Evolutionary conservation across 1,139 yeast genomes (phyloP), one percentile per base, ranked within the genome.

Genomic region (Kodamaea derodonti): DNA sequence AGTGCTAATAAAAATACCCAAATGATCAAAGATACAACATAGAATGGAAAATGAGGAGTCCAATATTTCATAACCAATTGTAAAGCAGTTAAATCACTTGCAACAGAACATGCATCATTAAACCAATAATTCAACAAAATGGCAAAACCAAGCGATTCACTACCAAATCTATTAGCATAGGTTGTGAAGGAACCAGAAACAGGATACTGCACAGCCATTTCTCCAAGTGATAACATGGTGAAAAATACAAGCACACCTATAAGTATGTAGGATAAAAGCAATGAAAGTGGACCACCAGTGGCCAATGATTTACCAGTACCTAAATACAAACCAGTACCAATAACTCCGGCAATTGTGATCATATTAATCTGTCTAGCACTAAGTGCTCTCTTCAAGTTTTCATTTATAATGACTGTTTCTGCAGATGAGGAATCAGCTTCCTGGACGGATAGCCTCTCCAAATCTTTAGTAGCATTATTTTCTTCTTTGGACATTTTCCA

Each of bases 321-420:
- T 33, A 81, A 61, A 41, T 78, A 70, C 34, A 83, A 59, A 37
- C 92, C 92, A 3, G 87, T 77, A 12, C 87, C 86, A 34, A 79
- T 77, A 37, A 76, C 74, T 8, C 85, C 85, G 3, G 82, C 84
- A 37, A 79, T 64, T 26, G 84, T 74, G 54, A 79, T 76, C 84
- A 78, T 75, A 41, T 72, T 74, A 34, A 78, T 64, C 40, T 75
- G 78, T 31, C 83, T 59, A 1, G 75, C 67, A n/a, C 67, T 54
- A 41, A 76, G 56, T 20, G 72, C 58, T 47, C 83, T 52, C 32
- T 60, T 58, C 30, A 66, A 59, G 36, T 60, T 49, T 37, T 65
- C 72, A 13, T 37, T 33, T 16, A 15, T 14, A n/a, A 34, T 33
- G 14, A 31, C 35, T 10, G 37, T 41, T 15, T 36, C 42, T n/a